Base-by-base conservation (phyloP, 176 grass and related monocot genomes). In the Pontederia paniculata region DNA sequence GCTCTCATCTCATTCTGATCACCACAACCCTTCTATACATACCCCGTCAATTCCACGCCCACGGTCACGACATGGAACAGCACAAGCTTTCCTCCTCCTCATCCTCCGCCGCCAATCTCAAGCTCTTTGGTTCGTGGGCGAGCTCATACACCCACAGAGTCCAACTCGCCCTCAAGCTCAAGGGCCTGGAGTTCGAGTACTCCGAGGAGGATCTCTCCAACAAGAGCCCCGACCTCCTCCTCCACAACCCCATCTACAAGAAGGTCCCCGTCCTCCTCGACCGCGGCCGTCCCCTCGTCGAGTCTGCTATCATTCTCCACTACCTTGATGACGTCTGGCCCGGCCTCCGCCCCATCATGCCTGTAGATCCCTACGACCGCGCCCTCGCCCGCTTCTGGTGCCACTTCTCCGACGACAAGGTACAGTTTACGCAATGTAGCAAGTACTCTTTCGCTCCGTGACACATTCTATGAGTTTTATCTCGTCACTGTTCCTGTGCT, bases 211-310 rank as follows among this genome's bases (percentile, higher is more conserved):
- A 80, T 58, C 54, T 84, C 58, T 48, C 74, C 11, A 10, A 65
- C 48, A 89, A 84, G 69, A 80, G 80, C 67, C 85, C 80, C 5
- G 70, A 77, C 41, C 73, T 83, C 17, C 54, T 83, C 51, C 73
- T n/a, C n/a, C n/a, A n/a, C n/a, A n/a, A n/a, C n/a, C n/a, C n/a
- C n/a, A n/a, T n/a, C n/a, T n/a, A n/a, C n/a, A n/a, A n/a, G n/a
- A n/a, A n/a, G n/a, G n/a, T n/a, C n/a, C n/a, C n/a, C n/a, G n/a
- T n/a, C n/a, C n/a, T n/a, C n/a, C n/a, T n/a, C n/a, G n/a, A 63
- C 42, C 25, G 76, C 21, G 73, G 76, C 22, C 52, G 53, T 2
- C 50, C 60, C 14, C 23, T 88, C 21, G 37, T 67, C 0, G 69
- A 80, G 55, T 77, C 76, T 1, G 53, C 77, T 5, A 54, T 83